Conservation (phyloP, 352 stramenopile genomes). For the Globisporangium alternatum region DNA sequence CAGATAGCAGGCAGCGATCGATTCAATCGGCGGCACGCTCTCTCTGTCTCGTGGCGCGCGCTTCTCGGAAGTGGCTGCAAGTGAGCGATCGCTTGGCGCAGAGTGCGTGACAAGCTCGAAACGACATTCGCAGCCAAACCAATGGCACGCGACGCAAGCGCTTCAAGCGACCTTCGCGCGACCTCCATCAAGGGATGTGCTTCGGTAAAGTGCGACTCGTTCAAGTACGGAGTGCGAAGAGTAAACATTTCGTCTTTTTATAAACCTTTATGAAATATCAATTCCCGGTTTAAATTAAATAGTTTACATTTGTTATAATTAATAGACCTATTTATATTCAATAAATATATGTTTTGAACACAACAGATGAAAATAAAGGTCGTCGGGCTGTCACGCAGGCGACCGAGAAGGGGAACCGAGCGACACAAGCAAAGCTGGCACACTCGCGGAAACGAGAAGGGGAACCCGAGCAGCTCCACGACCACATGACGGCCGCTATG, state of each 20-base stretch:
- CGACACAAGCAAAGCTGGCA: neutral
- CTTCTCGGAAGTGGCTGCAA: slow-evolving; percentile 8
- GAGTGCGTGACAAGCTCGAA: slow-evolving; percentile 19
- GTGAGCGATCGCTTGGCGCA: slow-evolving; percentile 10
- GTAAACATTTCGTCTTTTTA: neutral
- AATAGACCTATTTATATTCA: neutral
- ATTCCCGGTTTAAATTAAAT: neutral
- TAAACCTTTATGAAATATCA: neutral
- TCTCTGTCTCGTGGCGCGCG: neutral
- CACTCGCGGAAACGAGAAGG: neutral
- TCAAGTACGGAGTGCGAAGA: neutral
- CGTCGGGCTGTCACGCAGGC: neutral
- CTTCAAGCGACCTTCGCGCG: slow-evolving; percentile 39
- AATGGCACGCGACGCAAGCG: slow-evolving; percentile 27
- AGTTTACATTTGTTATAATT: too few relatives aligned
- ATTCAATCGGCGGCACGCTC: neutral
- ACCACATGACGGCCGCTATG: neutral
- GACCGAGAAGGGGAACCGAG: neutral
- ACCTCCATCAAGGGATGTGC: slow-evolving; percentile 6
- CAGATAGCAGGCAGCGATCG: neutral
- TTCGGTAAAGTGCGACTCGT: slow-evolving; percentile 13
- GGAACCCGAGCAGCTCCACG: neutral
- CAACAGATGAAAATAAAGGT: neutral
- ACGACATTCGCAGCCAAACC: slow-evolving; percentile 24
- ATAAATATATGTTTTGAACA: neutral